These are phyloP conservation scores for Sclerotinia spermophila DNA, from an alignment of 2,329 filamentous ascomycete species.

Conservation along the genomic window DNA sequence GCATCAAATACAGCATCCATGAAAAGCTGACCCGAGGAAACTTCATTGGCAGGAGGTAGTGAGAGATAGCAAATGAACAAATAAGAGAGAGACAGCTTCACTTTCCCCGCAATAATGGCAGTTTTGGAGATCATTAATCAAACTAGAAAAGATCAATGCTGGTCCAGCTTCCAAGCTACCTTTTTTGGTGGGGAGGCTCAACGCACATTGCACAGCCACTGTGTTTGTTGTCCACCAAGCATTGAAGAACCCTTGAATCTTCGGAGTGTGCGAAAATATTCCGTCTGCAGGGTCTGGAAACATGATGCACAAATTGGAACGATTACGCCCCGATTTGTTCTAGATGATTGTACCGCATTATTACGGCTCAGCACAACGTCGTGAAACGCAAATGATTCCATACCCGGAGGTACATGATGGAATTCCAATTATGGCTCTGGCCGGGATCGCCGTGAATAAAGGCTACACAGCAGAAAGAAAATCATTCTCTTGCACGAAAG, in stretches of 20 bases:
- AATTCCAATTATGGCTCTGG: conserved; percentile 1
- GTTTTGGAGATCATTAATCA: not conserved
- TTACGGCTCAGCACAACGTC: conserved; percentile 1
- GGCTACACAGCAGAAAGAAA: conserved; percentile 6
- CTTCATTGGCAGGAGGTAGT: not conserved
- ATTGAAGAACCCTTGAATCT: not conserved
- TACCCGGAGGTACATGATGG: not conserved
- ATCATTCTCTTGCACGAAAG: conserved; percentile 10
- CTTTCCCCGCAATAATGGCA: not conserved
- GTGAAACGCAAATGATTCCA: not conserved
- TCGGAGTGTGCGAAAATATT: conserved; percentile 8
- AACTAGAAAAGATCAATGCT: not conserved
- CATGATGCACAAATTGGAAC: not conserved
- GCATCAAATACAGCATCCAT: not conserved
- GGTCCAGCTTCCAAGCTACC: not conserved
- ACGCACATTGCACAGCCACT: conserved; percentile 13
- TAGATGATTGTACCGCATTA: not conserved
- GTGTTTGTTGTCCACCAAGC: conserved; percentile 1
- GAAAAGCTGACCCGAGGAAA: not conserved
- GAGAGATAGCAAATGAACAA: not conserved
- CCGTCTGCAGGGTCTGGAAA: conserved; percentile 8
- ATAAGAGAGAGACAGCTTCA: not conserved
- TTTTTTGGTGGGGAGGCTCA: not conserved
- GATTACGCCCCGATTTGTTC: not conserved
- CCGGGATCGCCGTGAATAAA: conserved; percentile 14